Percentiles rank a stretch among this genome's conserved stretches.
Conservation (phyloP, 169 alveolate species). For the Plasmodium relictum region DNA sequence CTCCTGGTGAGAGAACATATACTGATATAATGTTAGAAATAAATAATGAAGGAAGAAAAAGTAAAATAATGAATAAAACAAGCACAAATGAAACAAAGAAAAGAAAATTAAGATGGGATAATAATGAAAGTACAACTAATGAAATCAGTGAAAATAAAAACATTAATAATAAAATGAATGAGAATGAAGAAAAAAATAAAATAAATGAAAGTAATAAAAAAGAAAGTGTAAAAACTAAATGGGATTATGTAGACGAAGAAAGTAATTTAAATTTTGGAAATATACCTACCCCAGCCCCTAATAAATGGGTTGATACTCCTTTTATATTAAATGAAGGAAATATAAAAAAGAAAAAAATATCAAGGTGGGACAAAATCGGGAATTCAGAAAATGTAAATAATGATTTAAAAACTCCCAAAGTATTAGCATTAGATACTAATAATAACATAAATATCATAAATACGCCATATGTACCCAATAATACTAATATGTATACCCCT, state of each 20-base stretch:
- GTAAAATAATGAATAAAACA: neutral
- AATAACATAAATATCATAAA: constrained; percentile 1
- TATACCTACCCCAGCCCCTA: constrained; percentile 36
- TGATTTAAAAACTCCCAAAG: neutral
- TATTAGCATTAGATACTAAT: neutral
- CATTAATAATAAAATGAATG: neutral
- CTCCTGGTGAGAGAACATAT: constrained; percentile 84
- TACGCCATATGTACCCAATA: constrained; percentile 26
- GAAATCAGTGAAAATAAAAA: neutral
- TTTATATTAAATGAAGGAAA: constrained; percentile 18
- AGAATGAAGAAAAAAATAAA: constrained; percentile 3
- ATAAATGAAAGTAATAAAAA: neutral
- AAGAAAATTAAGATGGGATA: constrained; percentile 64
- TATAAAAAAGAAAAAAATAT: constrained; percentile 18
- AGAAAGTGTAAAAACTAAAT: constrained; percentile 39
- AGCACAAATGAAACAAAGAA: constrained; percentile 72
- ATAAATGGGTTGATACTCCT: constrained; percentile 34
- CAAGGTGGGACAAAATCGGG: constrained; percentile 64
- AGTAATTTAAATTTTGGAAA: constrained; percentile 2
- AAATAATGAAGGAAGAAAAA: constrained; percentile 24
- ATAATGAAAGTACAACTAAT: constrained; percentile 9
- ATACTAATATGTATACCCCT: constrained; percentile 21
- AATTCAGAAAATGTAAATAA: neutral
- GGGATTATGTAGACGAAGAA: constrained; percentile 33
- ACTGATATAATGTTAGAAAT: constrained; percentile 74